Base-by-base conservation (phyloP, 1,139 yeast genomes). In the Blastobotrys aristatus region DNA sequence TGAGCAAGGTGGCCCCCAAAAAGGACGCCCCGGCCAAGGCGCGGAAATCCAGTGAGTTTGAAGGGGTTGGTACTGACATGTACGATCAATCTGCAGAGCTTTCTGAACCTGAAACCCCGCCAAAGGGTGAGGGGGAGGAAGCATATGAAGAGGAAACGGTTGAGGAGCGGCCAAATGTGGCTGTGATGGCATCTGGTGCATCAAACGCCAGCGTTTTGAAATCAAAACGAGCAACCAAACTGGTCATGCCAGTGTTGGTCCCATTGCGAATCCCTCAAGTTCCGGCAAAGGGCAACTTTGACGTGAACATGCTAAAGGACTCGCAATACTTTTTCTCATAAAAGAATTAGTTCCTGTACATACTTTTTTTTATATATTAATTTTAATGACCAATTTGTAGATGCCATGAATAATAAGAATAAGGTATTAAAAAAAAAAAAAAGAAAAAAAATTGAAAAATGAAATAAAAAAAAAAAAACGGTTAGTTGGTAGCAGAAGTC, bases 271-370 rank as follows among this genome's bases (percentile, higher is more conserved):
- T 90, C 57, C 95, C 96, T 0, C 75, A 73, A 0, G 78, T 89
- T 37, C 97, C 97, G 13, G 70, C 75, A 46, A 84, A 79, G 66
- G 98, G 97, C 40, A 82, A 80, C 29, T 87, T 90, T 61, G 95
- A 90, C 62, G 95, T 92, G 38, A 69, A 72, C 40, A 77, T 76
- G 52, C 83, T 92, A 47, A 76, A 76, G 59, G 76, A 82, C 42
- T 86, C 96, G 51, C 75, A 76, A 43, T 92, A 92, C 67, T 92
- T 92, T 73, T 92, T 92, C 68, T 74, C 79, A 11, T 70, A 49
- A 54, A 31, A 36, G 38, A 4, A 3, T 3, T 14, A 11, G 7
- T 31, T 31, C n/a, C 8, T 34, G n/a, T 34, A 26, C 13, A 26
- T 17, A 34, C 6, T 17, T 21, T 42, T 42, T 42, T n/a, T 38